A percentile compares a stretch with the other conserved stretches of the same genome.
These are phyloP conservation scores for Epicoccum nigrum DNA, from an alignment of 2,329 filamentous ascomycete species.

Conservation along the genomic window DNA sequence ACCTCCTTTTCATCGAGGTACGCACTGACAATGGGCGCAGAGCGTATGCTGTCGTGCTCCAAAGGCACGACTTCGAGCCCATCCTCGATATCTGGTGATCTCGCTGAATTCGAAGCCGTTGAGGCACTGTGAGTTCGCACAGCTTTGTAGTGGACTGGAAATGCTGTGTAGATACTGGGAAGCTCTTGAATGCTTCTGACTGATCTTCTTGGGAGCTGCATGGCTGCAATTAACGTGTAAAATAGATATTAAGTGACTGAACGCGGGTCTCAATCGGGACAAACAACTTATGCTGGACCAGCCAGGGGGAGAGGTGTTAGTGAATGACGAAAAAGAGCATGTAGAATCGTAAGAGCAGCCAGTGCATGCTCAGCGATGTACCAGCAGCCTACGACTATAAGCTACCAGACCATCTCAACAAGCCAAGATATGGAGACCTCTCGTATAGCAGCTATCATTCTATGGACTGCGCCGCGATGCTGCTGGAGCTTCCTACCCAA, in stretches of 20 bases:
- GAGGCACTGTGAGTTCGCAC: slow-evolving; percentile 15
- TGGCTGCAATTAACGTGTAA: slow-evolving; percentile 14
- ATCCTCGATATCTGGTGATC: slow-evolving; percentile 27
- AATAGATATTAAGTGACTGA: slow-evolving; percentile 8
- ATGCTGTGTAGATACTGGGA: slow-evolving; percentile 38
- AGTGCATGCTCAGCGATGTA: slow-evolving; percentile 16
- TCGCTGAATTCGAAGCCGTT: slow-evolving; percentile 20
- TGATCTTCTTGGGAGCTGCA: slow-evolving; percentile 35
- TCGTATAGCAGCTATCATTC: not conserved
- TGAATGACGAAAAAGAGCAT: slow-evolving; percentile 17
- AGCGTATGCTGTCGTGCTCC: slow-evolving; percentile 30
- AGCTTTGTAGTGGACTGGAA: slow-evolving; percentile 22
- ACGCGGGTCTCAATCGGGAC: not conserved
- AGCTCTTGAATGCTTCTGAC: slow-evolving; percentile 31
- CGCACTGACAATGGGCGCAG: slow-evolving; percentile 36
- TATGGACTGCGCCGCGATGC: slow-evolving; percentile 23
- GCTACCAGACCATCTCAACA: slow-evolving; percentile 1
- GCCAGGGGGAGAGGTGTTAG: slow-evolving; percentile 21
- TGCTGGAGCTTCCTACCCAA: slow-evolving; percentile 22
- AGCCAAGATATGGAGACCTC: slow-evolving; percentile 1
- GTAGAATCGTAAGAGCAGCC: slow-evolving; percentile 24
- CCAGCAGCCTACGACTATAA: slow-evolving; percentile 21
- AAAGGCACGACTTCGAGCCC: slow-evolving; percentile 43
- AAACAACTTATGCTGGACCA: slow-evolving; percentile 18
- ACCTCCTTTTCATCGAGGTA: slow-evolving; percentile 39